Conservation (phyloP, 345 rosid species). For the Jatropha curcas region DNA sequence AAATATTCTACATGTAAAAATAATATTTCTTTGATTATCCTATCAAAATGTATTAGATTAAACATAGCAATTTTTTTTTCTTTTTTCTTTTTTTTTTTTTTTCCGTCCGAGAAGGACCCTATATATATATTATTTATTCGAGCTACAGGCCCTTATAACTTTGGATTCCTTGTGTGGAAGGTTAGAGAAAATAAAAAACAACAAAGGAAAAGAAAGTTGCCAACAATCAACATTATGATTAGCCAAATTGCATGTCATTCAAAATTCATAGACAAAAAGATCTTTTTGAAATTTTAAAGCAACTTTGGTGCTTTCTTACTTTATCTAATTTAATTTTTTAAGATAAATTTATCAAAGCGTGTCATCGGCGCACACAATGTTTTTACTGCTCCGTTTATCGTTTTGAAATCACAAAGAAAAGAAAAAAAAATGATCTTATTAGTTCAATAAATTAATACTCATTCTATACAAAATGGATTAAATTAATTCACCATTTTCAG, state of each 20-base stretch:
- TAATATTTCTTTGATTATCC: no score
- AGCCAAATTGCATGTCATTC: slow-evolving; percentile 5
- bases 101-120: no score
- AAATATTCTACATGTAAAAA: no score
- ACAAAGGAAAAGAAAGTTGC: slow-evolving; percentile 5
- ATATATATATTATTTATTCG: not conserved
- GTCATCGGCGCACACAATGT: no score
- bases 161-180: slow-evolving; percentile 16
- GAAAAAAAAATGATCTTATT: no score
- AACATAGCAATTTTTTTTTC: no score
- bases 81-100: not conserved
- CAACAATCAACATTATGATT: not conserved
- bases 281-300: slow-evolving; percentile 15
- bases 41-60: no score
- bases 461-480: no score
- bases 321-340: not conserved
- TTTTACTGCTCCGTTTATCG: no score
- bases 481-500: no score
- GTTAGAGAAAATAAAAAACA: not conserved
- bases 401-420: no score
- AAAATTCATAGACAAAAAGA: not conserved
- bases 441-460: no score
- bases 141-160: not conserved
- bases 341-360: not conserved
- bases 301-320: not conserved